Base-by-base conservation (phyloP, 257 asterid genomes). In the Gynochthodes officinalis region DNA sequence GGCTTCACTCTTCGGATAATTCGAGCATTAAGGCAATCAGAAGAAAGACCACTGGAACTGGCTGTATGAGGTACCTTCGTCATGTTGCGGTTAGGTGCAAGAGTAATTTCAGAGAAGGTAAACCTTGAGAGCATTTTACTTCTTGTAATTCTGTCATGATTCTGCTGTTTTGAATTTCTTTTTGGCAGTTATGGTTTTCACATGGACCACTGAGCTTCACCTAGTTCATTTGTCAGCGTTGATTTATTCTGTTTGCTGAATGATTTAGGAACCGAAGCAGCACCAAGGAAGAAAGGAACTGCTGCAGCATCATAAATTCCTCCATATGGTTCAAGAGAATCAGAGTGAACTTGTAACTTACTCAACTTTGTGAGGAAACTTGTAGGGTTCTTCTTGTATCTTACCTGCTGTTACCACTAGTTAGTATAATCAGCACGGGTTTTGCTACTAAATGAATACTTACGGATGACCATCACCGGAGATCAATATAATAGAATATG, bases 21-120 rank as follows among this genome's bases (percentile, higher is more conserved):
- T 82, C 80, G 84, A 84, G 88, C 35, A 79, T 84, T 18, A 79
- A 81, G 81, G 88, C 81, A 44, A 80, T 79, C 6, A 5, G 84
- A 40, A 74, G 88, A 65, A 84, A 78, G 77, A 81, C 88, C 46
- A 76, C 86, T 50, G 81, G 88, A 60, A 81, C 82, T 23, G 82
- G 86, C 42, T 81, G 79, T 3, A 79, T 81, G 86, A 81, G 82
- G 82, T 79, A 78, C 40, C 78, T 81, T 32, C 67, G 80, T 33
- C 55, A 81, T 40, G 82, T 76, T 11, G 62, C 86, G 30, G 70
- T 68, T 40, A 78, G 86, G 72, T 81, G 79, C 76, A 84, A 79
- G 70, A 74, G 75, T 16, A 79, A 77, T 75, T 84, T 78, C 77
- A 76, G 79, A 78, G 82, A 84, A 70, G 84, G 82, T 81, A 65